Evolutionary conservation across 208 protist species (phyloP).

Genomic region (Trypanosoma scelopori): DNA sequence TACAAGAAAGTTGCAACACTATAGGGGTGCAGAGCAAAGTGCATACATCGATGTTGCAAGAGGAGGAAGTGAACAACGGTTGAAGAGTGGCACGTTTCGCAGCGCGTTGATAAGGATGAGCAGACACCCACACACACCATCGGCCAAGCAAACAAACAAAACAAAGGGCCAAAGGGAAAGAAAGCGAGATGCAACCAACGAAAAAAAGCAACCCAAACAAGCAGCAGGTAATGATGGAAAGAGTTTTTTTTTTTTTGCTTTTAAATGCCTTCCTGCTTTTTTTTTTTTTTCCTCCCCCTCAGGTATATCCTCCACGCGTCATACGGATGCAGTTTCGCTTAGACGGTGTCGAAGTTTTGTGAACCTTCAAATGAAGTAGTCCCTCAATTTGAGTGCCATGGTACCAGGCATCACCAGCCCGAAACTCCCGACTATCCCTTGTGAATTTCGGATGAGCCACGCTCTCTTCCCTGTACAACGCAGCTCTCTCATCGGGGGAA

Average conservation of each 20-base stretch:
- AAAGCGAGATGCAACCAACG: background rate
- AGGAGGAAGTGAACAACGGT: too few species aligned
- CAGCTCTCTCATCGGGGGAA: conserved; percentile 36
- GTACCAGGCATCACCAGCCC: conserved; percentile 44
- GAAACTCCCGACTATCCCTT: conserved; percentile 26
- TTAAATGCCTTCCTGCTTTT: too few species aligned
- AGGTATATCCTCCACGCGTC: conserved; percentile 8
- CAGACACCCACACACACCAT: background rate
- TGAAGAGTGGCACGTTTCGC: too few species aligned
- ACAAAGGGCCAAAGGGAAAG: background rate
- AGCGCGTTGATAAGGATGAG: conserved; percentile 6
- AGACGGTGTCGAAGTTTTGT: conserved; percentile 1
- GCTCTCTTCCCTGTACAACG: conserved; percentile 41
- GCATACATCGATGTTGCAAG: background rate
- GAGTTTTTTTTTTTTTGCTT: too few species aligned
- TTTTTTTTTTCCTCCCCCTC: too few species aligned
- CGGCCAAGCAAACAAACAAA: too few species aligned
- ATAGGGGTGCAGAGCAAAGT: background rate
- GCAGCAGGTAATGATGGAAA: too few species aligned
- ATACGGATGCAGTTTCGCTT: conserved; percentile 34
- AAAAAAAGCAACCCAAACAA: background rate
- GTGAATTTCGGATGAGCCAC: conserved; percentile 63
- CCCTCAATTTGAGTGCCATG: conserved; percentile 52
- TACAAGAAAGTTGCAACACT: background rate
- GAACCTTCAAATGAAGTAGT: conserved; percentile 4